Base-by-base conservation (phyloP, 2,329 filamentous ascomycete species). In the Dichotomopilus funicola region DNA sequence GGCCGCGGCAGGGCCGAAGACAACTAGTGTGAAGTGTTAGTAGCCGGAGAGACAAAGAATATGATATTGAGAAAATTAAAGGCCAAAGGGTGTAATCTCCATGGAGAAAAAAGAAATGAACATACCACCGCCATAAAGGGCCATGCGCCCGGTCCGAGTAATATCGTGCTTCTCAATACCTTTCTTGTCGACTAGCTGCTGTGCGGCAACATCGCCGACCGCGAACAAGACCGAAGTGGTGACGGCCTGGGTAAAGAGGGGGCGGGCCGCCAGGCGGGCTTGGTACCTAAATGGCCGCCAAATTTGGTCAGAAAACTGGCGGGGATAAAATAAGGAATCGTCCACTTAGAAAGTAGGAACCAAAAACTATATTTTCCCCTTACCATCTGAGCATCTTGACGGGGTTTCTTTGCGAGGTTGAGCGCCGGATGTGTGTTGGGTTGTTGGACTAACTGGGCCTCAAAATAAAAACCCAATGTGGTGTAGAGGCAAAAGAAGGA, bases 161-260 rank as follows among this genome's bases (percentile, higher is more conserved):
- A 83, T 64, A 66, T 92, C 87, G 70, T 99, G 92, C 62, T 88
- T 87, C 63, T 86, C 74, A 33, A 88, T 63, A 13, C 91, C 91
- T 66, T 80, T 85, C 71, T 84, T 86, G 74, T 97, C 92, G 57
- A 99, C 88, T 38, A 83, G 78, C 74, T 97, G 92, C 73, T 99
- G 94, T 40, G 94, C 90, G 63, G 95, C 85, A 58, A 87, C 78
- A 74, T 99, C 94, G 66, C 94, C 94, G 11, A 91, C 89, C 56
- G 88, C 91, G 70, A 97, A 99, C 61, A 99, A 85, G 57, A 97
- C 81, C 49, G 89, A 88, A 41, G 92, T 96, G 55, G 91, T 95
- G 65, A 96, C 75, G 69, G 87, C 89, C 77, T 96, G 90, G 9
- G 92, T 97, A 67, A 96, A 82, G 64, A 97, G 77, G 58, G 92